These are phyloP conservation scores for Ilyonectria mors-panacis DNA, from an alignment of 2,329 filamentous ascomycete genomes.

Conservation along the genomic window DNA sequence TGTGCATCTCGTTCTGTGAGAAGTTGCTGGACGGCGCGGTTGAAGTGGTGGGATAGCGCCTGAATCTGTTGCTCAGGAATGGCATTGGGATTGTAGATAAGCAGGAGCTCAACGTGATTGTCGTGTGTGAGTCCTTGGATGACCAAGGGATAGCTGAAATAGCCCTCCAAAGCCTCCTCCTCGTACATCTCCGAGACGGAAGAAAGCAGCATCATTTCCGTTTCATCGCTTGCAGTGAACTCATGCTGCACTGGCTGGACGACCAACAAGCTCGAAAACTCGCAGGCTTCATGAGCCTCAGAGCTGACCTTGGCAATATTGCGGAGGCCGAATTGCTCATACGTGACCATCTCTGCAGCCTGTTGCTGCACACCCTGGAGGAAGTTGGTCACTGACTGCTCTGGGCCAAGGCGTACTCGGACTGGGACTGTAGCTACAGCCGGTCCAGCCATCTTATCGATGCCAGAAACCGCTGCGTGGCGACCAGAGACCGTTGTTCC, in stretches of 20 bases:
- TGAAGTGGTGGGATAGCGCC: slow-evolving; percentile 8
- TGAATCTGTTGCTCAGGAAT: neutral
- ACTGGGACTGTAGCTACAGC: slow-evolving; percentile 61
- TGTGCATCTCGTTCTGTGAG: neutral
- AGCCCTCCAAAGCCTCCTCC: slow-evolving; percentile 9
- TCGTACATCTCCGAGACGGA: neutral
- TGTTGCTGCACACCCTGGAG: slow-evolving; percentile 34
- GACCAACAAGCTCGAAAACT: slow-evolving; percentile 49
- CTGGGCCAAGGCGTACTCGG: slow-evolving; percentile 53
- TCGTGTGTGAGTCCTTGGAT: slow-evolving; percentile 4
- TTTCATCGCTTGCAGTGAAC: neutral
- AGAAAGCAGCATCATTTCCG: neutral
- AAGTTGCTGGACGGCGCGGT: neutral
- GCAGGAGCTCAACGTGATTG: neutral
- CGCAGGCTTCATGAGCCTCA: slow-evolving; percentile 35
- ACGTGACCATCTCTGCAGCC: slow-evolving; percentile 33
- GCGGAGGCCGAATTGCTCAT: slow-evolving; percentile 41
- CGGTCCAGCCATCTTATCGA: slow-evolving; percentile 42
- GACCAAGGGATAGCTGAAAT: slow-evolving; percentile 18
- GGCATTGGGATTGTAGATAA: slow-evolving; percentile 4
- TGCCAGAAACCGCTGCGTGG: slow-evolving; percentile 36
- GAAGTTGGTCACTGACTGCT: slow-evolving; percentile 18
- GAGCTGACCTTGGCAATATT: slow-evolving; percentile 37
- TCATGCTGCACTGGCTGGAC: slow-evolving; percentile 39
- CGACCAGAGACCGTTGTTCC: slow-evolving; percentile 61